Evolutionary conservation across 2,329 filamentous ascomycete species (phyloP).

Genomic region (Coniosporium tulheliwenetii): DNA sequence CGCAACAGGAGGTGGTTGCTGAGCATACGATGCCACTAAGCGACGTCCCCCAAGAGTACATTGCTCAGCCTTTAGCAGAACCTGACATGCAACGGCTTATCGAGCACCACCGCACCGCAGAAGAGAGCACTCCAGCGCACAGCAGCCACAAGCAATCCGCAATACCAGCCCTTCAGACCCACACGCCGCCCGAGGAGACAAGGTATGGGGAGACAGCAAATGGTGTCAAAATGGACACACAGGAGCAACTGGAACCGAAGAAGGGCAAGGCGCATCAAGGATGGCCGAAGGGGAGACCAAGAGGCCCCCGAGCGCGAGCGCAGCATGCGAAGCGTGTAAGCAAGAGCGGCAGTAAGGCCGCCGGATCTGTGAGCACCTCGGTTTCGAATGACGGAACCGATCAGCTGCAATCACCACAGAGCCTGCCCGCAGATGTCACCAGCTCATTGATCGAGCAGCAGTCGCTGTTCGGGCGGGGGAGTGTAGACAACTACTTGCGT

Average conservation of each 20-base stretch:
- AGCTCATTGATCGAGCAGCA: slow-evolving; percentile 1
- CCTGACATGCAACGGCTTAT: neutral
- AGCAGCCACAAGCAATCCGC: neutral
- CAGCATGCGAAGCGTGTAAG: slow-evolving; percentile 18
- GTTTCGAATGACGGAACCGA: slow-evolving; percentile 8
- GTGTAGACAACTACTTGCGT: neutral
- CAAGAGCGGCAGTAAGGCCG: slow-evolving; percentile 16
- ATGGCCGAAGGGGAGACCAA: slow-evolving; percentile 30
- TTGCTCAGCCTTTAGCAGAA: neutral
- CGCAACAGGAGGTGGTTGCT: neutral
- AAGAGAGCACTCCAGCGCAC: neutral
- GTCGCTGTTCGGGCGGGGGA: too few relatives aligned
- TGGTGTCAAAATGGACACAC: slow-evolving; percentile 1
- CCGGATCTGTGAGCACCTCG: neutral
- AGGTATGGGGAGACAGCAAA: too few relatives aligned
- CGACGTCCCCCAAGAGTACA: neutral
- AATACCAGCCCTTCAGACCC: slow-evolving; percentile 14
- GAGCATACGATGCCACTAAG: neutral
- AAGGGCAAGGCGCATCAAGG: slow-evolving; percentile 22
- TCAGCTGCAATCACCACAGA: slow-evolving; percentile 18
- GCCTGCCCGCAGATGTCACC: slow-evolving; percentile 12
- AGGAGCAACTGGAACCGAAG: slow-evolving; percentile 10
- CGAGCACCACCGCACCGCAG: neutral
- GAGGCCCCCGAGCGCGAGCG: slow-evolving; percentile 20
- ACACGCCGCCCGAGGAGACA: slow-evolving; percentile 23